A percentile compares a stretch with the other conserved stretches of the same genome.
Evolutionary conservation across 2,329 filamentous ascomycete species (phyloP).

Genomic region (Biscogniauxia mediterranea): DNA sequence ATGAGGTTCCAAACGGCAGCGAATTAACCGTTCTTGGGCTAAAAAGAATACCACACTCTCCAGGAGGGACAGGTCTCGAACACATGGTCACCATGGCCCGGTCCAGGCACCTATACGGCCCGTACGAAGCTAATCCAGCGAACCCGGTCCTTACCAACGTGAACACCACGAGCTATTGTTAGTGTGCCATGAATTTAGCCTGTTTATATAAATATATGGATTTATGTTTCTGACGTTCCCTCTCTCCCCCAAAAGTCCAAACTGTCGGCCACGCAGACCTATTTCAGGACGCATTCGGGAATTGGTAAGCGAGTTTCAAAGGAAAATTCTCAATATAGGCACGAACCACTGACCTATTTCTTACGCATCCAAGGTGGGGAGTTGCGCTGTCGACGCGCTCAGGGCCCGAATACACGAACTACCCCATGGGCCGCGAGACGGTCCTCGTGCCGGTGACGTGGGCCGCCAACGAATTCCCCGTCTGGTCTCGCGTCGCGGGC

Average conservation of each 20-base stretch:
- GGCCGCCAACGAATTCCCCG: constrained; percentile 34
- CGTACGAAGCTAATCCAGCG: constrained; percentile 40
- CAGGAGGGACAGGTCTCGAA: constrained; percentile 45
- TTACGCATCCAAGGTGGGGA: constrained; percentile 34
- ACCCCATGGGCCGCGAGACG: constrained; percentile 45
- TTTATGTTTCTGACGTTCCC: too few relatives aligned
- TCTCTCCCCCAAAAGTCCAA: constrained; percentile 36
- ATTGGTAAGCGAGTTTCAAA: constrained; percentile 31
- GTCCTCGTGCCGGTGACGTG: constrained; percentile 40
- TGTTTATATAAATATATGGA: too few relatives aligned
- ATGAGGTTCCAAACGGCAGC: not conserved
- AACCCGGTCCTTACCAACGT: constrained; percentile 48
- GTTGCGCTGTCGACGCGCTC: constrained; percentile 41
- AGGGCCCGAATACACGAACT: constrained; percentile 37
- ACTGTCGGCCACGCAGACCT: constrained; percentile 57
- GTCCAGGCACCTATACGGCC: constrained; percentile 40
- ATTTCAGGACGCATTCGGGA: constrained; percentile 46
- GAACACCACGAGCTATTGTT: constrained; percentile 42
- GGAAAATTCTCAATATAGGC: not conserved
- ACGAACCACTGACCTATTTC: too few relatives aligned
- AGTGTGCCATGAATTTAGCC: constrained; percentile 3
- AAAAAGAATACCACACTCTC: not conserved
- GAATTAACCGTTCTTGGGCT: not conserved
- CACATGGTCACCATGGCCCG: constrained; percentile 51
- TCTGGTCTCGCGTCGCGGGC: constrained; percentile 35